These are phyloP conservation scores for Wickerhamiella hasegawae DNA, from an alignment of 805 yeast genomes.

Conservation along the genomic window DNA sequence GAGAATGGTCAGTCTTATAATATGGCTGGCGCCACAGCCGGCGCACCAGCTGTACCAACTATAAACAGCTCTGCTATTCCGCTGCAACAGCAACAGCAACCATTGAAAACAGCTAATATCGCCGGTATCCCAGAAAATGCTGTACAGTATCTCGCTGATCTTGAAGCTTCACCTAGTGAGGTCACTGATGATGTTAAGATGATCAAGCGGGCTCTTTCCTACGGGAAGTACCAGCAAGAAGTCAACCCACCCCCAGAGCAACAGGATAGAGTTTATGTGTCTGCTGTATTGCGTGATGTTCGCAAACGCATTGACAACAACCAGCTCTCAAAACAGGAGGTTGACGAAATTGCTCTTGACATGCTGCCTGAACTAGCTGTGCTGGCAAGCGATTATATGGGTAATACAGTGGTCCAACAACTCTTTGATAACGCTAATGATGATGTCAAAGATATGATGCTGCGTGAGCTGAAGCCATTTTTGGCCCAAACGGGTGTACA, in stretches of 20 bases:
- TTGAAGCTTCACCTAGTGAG: constrained; percentile 21
- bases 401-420: constrained; percentile 91
- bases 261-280: constrained; percentile 58
- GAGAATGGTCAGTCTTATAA: constrained; percentile 1
- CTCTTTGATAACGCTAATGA: constrained; percentile 59
- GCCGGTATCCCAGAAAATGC: constrained; percentile 16
- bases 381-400: constrained; percentile 79
- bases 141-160: constrained; percentile 19
- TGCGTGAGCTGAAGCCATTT: constrained; percentile 59
- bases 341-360: constrained; percentile 67
- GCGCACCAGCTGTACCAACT: too few species aligned
- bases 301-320: constrained; percentile 56
- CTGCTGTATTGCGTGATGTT: constrained; percentile 75
- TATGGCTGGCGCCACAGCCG: too few species aligned
- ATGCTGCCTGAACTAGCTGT: constrained; percentile 85
- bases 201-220: constrained; percentile 19
- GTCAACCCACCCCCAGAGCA: constrained; percentile 56
- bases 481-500: constrained; percentile 87
- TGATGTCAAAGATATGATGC: constrained; percentile 62
- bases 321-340: constrained; percentile 37
- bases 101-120: constrained; percentile 17
- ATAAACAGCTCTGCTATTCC: too few species aligned
- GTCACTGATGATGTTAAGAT: constrained; percentile 16
- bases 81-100: constrained; percentile 9
- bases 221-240: constrained; percentile 16